Base-by-base conservation (phyloP, 768 basidiomycete genomes). In the Pholiota conissans region DNA sequence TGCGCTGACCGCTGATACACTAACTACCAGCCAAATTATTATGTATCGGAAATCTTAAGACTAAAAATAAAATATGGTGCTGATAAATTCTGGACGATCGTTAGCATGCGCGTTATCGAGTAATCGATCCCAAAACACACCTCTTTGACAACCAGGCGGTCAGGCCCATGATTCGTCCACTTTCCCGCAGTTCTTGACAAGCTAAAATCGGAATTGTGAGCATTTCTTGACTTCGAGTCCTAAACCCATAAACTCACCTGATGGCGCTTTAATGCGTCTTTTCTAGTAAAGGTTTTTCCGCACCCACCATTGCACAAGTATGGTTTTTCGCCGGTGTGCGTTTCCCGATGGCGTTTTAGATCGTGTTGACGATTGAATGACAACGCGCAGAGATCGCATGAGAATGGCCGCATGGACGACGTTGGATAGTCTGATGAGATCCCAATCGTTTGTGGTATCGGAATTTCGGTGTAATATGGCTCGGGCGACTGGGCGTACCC, bases 311-410 rank as follows among this genome's bases (percentile, higher is more conserved):
- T 91, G 71, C 91, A 93, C 16, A 84, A 71, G 73, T 85, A 93
- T 8, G 91, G 90, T 69, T 91, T 92, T 71, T 92, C 90, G 34
- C 90, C 90, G 5, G 88, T 88, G 73, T 92, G 91, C 24, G 89
- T 92, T 64, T 92, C 90, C 61, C 87, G 79, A 73, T 93, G 91
- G 32, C 91, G 82, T 68, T 92, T 92, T 67, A 93, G 71, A 70
- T 93, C 91, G 67, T 93, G 91, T 68, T 90, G 89, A 42, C 91
- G 84, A 67, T 91, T 91, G 76, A 93, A 93, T 20, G 90, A 91
- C 60, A 92, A 70, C 10, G 89, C 80, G 69, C 91, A 93, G 61
- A 91, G 69, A 63, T 88, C 85, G 59, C 87, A 89, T 9, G 82
- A 76, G 64, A 84, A 89, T 18, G 87, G 86, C 35, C 86, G 80